Base-by-base conservation (phyloP, 768 basidiomycete species). In the Brasilioporus rufonigricans region DNA sequence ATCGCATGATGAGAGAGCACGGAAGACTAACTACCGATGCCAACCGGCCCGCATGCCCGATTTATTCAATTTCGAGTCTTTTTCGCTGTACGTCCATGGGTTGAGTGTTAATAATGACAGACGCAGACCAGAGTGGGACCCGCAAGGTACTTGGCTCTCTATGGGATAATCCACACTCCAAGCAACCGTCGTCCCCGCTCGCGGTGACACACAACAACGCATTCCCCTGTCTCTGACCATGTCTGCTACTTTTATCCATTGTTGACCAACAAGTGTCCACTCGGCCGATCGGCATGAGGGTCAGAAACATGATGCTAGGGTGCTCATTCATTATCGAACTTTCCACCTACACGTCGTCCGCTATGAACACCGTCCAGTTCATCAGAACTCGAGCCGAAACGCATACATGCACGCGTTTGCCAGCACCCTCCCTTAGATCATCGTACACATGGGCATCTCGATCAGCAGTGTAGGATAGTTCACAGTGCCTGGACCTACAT, bases 51-150 rank as follows among this genome's bases (percentile, higher is more conserved):
- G 59, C 45, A 11, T 10, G 4, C 24, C 26, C 36, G 23, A 13
- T 23, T 47, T 21, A 27, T 24, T 26, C 19, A 35, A 53, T 11
- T n/a, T 36, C 21, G 70, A 60, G 66, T 13, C 44, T 27, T 70
- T 71, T 68, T 62, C 50, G 69, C 68, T 12, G 57, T 55, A 58
- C 47, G 59, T 50, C 27, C 41, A 48, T 46, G 14, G 8, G 26
- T 24, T 16, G 23, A 50, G n/a, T 11, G 32, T 10, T 21, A 33
- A 21, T 29, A 14, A 9, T 21, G 21, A 21, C 11, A 14, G 16
- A 18, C 16, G 23, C 16, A 12, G 12, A 27, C 23, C 24, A 16
- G 24, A 54, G 27, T 23, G 44, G 27, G 47, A 45, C 49, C 19
- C 13, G 19, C 35, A 18, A 27, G 24, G 41, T 26, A n/a, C 31